A percentile compares a stretch with the other conserved stretches of the same genome.
These are phyloP conservation scores for Skeletonema costatum DNA, from an alignment of 108 stramenopile genomes.

Conservation along the genomic window DNA sequence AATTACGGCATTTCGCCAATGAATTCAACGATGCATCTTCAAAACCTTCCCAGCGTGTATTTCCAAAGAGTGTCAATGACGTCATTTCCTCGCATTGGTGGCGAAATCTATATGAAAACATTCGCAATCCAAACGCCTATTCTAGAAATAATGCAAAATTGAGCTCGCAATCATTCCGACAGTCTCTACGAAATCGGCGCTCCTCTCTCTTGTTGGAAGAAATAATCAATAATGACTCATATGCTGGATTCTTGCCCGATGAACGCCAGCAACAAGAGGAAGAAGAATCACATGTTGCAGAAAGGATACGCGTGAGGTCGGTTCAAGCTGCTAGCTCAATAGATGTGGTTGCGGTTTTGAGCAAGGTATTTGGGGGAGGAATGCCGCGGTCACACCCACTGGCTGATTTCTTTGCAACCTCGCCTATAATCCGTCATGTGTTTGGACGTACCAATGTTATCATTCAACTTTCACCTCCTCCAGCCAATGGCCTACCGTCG, in stretches of 20 bases:
- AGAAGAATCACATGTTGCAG: conserved; percentile 38
- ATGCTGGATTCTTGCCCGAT: conserved; percentile 29
- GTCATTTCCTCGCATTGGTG: conserved; percentile 6
- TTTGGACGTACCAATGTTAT: conserved; percentile 69
- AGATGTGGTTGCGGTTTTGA: conserved; percentile 67
- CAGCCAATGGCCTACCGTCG: conserved; percentile 30
- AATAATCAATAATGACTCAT: conserved; percentile 37
- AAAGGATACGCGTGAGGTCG: conserved; percentile 55
- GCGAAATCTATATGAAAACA: conserved; percentile 4
- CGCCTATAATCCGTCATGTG: conserved; percentile 61
- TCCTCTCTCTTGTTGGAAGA: conserved; percentile 39
- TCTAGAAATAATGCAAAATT: neutral
- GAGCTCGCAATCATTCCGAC: conserved; percentile 17
- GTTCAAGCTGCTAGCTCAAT: conserved; percentile 75
- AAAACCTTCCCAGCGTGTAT: neutral
- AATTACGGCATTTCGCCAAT: conserved; percentile 12
- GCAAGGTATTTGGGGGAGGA: conserved; percentile 69
- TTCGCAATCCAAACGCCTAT: neutral
- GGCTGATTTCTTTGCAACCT: conserved; percentile 42
- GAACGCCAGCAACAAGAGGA: conserved; percentile 32
- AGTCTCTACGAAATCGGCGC: conserved; percentile 39
- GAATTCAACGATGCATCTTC: conserved; percentile 11
- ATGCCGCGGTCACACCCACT: conserved; percentile 47
- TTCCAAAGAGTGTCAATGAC: conserved; percentile 7
- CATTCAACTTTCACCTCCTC: conserved; percentile 57